Conservation (phyloP, 2,329 filamentous ascomycete species). For the Ascochyta rabiei region DNA sequence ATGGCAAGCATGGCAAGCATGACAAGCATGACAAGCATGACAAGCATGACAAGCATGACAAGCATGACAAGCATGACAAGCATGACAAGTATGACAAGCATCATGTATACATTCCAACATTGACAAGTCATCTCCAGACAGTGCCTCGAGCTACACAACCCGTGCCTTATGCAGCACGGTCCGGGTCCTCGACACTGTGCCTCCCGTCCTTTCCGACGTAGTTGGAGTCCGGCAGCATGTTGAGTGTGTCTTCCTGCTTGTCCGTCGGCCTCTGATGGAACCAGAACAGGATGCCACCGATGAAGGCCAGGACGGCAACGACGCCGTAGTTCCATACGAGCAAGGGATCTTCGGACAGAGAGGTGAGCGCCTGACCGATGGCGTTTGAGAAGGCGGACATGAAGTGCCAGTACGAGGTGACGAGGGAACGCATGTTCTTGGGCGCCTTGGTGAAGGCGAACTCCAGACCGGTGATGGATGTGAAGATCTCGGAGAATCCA, state of each 20-base stretch:
- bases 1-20: background rate
- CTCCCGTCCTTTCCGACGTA: slow-evolving; percentile 42
- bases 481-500: slow-evolving; percentile 64
- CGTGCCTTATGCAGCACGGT: slow-evolving; percentile 16
- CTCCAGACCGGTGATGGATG: slow-evolving; percentile 68
- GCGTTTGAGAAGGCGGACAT: slow-evolving; percentile 73
- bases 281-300: slow-evolving; percentile 72
- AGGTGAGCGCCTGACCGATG: slow-evolving; percentile 71
- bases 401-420: slow-evolving; percentile 71
- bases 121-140: background rate
- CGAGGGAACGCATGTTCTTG: slow-evolving; percentile 80
- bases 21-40: slow-evolving; percentile 4
- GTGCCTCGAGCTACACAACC: background rate
- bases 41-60: slow-evolving; percentile 5
- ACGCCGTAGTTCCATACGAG: slow-evolving; percentile 74
- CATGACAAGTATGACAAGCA: slow-evolving; percentile 1
- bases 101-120: background rate
- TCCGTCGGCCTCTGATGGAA: slow-evolving; percentile 70
- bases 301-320: slow-evolving; percentile 66
- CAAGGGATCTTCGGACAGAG: slow-evolving; percentile 67
- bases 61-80: slow-evolving; percentile 12
- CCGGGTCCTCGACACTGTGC: slow-evolving; percentile 32
- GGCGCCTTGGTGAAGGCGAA: slow-evolving; percentile 81
- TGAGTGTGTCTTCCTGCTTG: slow-evolving; percentile 70
- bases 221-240: slow-evolving; percentile 59